These are phyloP conservation scores for Colletotrichum sp. DNA, from an alignment of 2,329 filamentous ascomycete species.

Conservation along the genomic window DNA sequence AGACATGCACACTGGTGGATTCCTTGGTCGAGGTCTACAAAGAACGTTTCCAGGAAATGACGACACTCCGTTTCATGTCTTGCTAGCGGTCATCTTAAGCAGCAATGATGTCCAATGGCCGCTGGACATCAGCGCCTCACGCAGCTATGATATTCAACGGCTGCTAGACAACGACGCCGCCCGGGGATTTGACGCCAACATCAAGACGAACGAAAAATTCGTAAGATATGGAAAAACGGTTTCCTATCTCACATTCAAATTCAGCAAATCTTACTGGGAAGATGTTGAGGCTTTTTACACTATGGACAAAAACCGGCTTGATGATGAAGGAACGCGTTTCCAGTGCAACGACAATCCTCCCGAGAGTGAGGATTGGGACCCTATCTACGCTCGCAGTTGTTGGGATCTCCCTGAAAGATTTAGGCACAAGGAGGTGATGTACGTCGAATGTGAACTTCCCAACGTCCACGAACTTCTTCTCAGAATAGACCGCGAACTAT, in stretches of 20 bases:
- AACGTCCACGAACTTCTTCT: neutral
- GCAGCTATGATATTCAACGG: neutral
- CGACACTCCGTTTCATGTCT: neutral
- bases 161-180: neutral
- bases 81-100: neutral
- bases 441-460: neutral
- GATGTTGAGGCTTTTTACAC: neutral
- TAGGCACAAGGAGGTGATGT: neutral
- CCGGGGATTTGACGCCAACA: neutral
- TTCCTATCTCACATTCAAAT: neutral
- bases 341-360: neutral
- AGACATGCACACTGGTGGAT: neutral
- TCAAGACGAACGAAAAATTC: neutral
- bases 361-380: neutral
- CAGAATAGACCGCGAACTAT: neutral
- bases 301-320: neutral
- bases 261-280: neutral
- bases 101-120: neutral
- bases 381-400: neutral
- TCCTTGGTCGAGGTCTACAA: neutral
- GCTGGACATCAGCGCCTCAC: neutral
- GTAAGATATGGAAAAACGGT: fast-evolving
- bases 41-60: neutral
- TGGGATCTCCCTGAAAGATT: neutral
- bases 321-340: neutral